Evolutionary conservation across 176 grass and related monocot species (phyloP).

Genomic region (Urochloa ruziziensis): DNA sequence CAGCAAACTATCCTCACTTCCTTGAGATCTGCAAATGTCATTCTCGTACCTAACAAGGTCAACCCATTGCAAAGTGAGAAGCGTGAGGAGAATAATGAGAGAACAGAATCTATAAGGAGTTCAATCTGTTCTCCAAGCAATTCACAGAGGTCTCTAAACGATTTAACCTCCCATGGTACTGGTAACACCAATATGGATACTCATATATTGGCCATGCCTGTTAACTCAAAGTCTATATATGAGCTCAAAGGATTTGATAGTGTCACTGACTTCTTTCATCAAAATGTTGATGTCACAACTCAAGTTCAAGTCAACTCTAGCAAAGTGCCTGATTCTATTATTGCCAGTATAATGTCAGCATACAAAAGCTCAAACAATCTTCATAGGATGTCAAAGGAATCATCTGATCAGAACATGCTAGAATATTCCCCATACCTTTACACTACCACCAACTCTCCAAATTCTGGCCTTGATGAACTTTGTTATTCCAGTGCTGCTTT

Average conservation of each 20-base stretch:
- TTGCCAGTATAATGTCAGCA: constrained; percentile 5
- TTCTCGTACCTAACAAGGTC: constrained; percentile 23
- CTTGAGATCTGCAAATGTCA: constrained; percentile 17
- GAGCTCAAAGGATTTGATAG: constrained; percentile 30
- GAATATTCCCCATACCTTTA: neutral
- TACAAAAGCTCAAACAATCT: constrained; percentile 29
- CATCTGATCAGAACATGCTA: constrained; percentile 4
- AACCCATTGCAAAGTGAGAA: constrained; percentile 23
- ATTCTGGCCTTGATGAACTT: constrained; percentile 5
- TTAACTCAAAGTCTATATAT: constrained; percentile 48
- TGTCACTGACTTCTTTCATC: constrained; percentile 22
- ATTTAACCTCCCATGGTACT: constrained; percentile 31
- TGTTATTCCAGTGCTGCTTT: constrained; percentile 11
- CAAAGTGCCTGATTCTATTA: constrained; percentile 31
- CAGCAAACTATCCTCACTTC: constrained; percentile 29
- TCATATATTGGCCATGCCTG: constrained; percentile 43
- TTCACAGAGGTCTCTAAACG: constrained; percentile 41
- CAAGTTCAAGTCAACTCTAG: constrained; percentile 21
- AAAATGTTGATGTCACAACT: constrained; percentile 26
- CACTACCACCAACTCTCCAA: constrained; percentile 15
- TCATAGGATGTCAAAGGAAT: constrained; percentile 27
- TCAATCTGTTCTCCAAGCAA: constrained; percentile 31
- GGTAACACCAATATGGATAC: constrained; percentile 5
- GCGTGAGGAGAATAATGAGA: constrained; percentile 27
- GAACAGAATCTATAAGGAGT: constrained; percentile 29